Percentiles rank a stretch among this genome's conserved stretches.
Evolutionary conservation across 2,329 filamentous ascomycete species (phyloP).

Genomic region (Pseudogymnoascus sp.): DNA sequence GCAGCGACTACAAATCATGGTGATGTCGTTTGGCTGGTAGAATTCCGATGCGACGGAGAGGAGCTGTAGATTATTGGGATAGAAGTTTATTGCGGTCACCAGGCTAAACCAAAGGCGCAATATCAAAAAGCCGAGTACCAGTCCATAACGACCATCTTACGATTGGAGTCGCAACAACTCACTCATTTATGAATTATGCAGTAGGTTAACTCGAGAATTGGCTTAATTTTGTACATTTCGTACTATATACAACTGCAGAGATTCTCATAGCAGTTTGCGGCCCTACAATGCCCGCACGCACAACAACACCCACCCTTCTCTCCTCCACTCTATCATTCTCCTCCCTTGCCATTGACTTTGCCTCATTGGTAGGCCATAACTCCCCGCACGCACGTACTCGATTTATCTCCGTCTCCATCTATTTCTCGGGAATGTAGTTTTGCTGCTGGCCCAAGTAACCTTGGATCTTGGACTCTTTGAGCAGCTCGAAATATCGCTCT

Average conservation of each 20-base stretch:
- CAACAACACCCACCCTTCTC: neutral
- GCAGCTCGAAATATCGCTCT: conserved; percentile 73
- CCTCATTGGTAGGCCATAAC: neutral
- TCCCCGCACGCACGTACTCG: neutral
- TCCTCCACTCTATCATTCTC: neutral
- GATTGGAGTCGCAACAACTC: neutral
- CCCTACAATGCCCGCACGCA: neutral
- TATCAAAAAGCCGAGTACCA: conserved; percentile 5
- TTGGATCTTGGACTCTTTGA: conserved; percentile 68
- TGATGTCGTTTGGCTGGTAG: conserved; percentile 11
- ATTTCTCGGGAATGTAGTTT: conserved; percentile 55
- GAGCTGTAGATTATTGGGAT: conserved; percentile 6
- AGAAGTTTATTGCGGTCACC: conserved; percentile 8
- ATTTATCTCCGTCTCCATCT: conserved; percentile 10
- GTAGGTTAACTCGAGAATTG: neutral
- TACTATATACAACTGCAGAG: conserved; percentile 8
- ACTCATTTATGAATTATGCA: neutral
- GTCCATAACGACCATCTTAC: neutral
- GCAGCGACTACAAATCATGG: conserved; percentile 36
- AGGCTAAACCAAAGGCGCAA: neutral
- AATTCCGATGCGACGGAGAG: neutral
- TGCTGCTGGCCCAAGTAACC: conserved; percentile 74
- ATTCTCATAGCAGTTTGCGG: neutral
- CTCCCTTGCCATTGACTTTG: conserved; percentile 5
- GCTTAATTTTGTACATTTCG: conserved; percentile 9